Percentiles rank a stretch among this genome's conserved stretches.
These are phyloP conservation scores for Coniosporium uncinatum DNA, from an alignment of 2,329 filamentous ascomycete species.

Conservation along the genomic window DNA sequence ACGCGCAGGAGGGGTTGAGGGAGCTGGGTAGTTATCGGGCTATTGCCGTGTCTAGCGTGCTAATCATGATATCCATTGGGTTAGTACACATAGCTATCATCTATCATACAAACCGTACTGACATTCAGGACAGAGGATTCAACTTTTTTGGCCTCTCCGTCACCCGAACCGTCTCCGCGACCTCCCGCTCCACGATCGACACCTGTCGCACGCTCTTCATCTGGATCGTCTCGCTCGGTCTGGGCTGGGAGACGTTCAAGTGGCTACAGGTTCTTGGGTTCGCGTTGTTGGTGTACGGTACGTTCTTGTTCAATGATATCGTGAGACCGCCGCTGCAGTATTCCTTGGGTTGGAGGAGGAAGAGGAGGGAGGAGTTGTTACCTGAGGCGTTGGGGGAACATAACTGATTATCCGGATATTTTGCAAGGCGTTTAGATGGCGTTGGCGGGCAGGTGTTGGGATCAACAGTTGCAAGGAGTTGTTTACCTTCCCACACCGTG, in stretches of 20 bases:
- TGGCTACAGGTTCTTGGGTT: slow-evolving; percentile 93
- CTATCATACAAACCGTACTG: slow-evolving; percentile 1
- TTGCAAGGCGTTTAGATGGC: too few relatives aligned
- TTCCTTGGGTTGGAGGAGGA: slow-evolving; percentile 48
- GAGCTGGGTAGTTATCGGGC: slow-evolving; percentile 69
- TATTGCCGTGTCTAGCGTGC: slow-evolving; percentile 70
- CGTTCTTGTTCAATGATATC: slow-evolving; percentile 93
- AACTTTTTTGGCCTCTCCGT: slow-evolving; percentile 98
- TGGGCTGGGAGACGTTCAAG: slow-evolving; percentile 98
- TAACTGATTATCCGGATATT: too few relatives aligned
- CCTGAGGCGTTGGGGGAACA: slow-evolving; percentile 86
- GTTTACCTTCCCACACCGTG: too few relatives aligned
- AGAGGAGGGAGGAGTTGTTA: slow-evolving; percentile 50
- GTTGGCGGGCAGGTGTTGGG: too few relatives aligned
- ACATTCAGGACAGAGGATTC: slow-evolving; percentile 63
- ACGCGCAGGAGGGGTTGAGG: slow-evolving; percentile 78
- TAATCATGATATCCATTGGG: slow-evolving; percentile 99
- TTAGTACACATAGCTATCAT: slow-evolving; percentile 38
- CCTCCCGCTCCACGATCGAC: slow-evolving; percentile 92
- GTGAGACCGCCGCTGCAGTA: slow-evolving; percentile 74
- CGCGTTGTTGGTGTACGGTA: slow-evolving; percentile 87
- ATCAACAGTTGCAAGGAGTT: too few relatives aligned
- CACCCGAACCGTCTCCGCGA: slow-evolving; percentile 84
- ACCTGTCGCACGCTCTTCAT: slow-evolving; percentile 98
- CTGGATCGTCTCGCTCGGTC: slow-evolving; percentile 88